phyloP scores from a whole-genome alignment of 441 rosid species.

The Kokia cookei region DNA sequence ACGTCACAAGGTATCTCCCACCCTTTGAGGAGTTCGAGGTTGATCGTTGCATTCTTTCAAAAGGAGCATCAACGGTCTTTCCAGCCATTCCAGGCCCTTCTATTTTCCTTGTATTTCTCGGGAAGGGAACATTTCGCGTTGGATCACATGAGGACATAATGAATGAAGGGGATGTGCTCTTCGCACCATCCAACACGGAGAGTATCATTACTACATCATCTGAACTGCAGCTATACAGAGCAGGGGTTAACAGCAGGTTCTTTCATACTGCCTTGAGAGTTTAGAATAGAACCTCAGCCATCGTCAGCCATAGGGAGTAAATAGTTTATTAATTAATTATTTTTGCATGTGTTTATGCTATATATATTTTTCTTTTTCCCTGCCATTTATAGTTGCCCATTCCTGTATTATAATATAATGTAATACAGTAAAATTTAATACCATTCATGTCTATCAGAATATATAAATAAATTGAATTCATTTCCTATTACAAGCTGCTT shows the following conservation, averaged over 20 bases:
- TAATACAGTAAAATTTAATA: neutral
- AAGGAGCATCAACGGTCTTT: conserved; percentile 40
- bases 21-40: conserved; percentile 73
- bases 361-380: neutral
- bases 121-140: conserved; percentile 36
- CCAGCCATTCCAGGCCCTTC: conserved; percentile 60
- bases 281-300: neutral
- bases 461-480: neutral
- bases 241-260: conserved; percentile 60
- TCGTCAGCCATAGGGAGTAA: neutral
- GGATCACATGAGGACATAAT: conserved; percentile 23
- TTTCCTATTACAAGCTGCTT: neutral
- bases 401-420: neutral
- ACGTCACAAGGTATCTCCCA: conserved; percentile 53
- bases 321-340: conserved; percentile 8
- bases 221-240: conserved; percentile 52
- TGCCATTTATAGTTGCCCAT: neutral
- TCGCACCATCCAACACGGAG: conserved; percentile 49
- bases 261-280: conserved; percentile 22
- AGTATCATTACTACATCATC: conserved; percentile 33
- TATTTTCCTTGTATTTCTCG: conserved; percentile 36
- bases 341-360: neutral
- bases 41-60: conserved; percentile 46
- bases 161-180: conserved; percentile 49
- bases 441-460: neutral